Percentiles rank a stretch among this genome's conserved stretches.
Evolutionary conservation across 1,139 yeast species (phyloP).

Genomic region (Arxiozyma bovina): DNA sequence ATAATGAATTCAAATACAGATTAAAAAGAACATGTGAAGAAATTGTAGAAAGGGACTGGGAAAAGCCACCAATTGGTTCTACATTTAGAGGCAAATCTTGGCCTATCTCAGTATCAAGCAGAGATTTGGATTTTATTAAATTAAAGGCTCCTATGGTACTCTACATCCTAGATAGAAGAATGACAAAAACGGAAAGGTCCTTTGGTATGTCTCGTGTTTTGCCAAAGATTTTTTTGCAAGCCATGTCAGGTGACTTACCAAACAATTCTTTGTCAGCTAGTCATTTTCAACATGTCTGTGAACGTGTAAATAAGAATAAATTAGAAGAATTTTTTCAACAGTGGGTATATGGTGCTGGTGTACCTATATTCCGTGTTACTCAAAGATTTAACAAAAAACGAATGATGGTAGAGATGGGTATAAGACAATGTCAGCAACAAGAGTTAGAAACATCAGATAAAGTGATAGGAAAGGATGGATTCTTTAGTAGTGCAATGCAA

Average conservation of each 20-base stretch:
- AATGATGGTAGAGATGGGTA: conserved; percentile 89
- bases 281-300: conserved; percentile 88
- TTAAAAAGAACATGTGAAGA: conserved; percentile 57
- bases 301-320: conserved; percentile 81
- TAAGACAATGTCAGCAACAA: conserved; percentile 75
- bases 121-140: conserved; percentile 51
- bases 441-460: conserved; percentile 32
- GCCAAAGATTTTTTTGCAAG: conserved; percentile 85
- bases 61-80: conserved; percentile 70
- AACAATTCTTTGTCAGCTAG: conserved; percentile 72
- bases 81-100: conserved; percentile 65
- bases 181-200: conserved; percentile 93
- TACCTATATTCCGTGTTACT: conserved; percentile 79
- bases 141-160: conserved; percentile 82
- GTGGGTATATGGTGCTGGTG: conserved; percentile 88
- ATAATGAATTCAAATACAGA: conserved; percentile 68
- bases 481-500: conserved; percentile 24
- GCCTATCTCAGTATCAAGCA: conserved; percentile 34
- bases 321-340: conserved; percentile 80
- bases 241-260: conserved; percentile 86
- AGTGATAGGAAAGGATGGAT: conserved; percentile 23
- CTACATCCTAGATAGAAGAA: conserved; percentile 75
- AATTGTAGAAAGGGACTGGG: conserved; percentile 65
- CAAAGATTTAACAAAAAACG: conserved; percentile 91
- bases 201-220: conserved; percentile 86